A percentile compares a stretch with the other conserved stretches of the same genome.
Conservation (phyloP, 495 filamentous ascomycete species). For the Penicillium soppii region DNA sequence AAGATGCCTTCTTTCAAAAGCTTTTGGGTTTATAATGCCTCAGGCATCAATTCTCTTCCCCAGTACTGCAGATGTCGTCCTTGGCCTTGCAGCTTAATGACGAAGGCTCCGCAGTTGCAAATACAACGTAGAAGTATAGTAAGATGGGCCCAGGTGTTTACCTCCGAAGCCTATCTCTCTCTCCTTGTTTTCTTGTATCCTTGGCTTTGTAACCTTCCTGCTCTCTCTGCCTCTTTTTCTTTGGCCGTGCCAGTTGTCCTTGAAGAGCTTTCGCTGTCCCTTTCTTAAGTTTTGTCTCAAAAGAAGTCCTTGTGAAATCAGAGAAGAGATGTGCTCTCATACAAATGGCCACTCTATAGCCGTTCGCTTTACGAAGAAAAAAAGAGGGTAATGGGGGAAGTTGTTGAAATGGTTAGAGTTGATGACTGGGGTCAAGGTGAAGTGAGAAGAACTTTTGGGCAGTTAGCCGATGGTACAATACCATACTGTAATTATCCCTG, state of each 20-base stretch:
- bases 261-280: slow-evolving; percentile 13
- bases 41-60: slow-evolving; percentile 13
- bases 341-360: slow-evolving; percentile 42
- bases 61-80: slow-evolving; percentile 6
- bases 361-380: slow-evolving; percentile 47
- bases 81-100: slow-evolving; percentile 16
- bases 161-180: slow-evolving; percentile 1
- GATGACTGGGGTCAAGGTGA: slow-evolving; percentile 17
- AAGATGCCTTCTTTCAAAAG: slow-evolving; percentile 2
- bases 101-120: slow-evolving; percentile 12
- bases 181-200: slow-evolving; percentile 10
- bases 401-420: slow-evolving; percentile 22
- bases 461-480: slow-evolving; percentile 1
- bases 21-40: slow-evolving; percentile 9
- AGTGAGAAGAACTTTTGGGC: slow-evolving; percentile 14
- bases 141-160: slow-evolving; percentile 9
- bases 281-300: slow-evolving; percentile 31
- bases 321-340: slow-evolving; percentile 36
- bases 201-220: slow-evolving; percentile 20
- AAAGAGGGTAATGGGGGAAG: slow-evolving; percentile 20
- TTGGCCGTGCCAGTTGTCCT: slow-evolving; percentile 10
- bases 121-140: slow-evolving; percentile 16
- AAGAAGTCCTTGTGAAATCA: slow-evolving; percentile 15
- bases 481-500: background rate
- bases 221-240: slow-evolving; percentile 8